These are phyloP conservation scores for Corniculantispora saksenae DNA, from an alignment of 2,329 filamentous ascomycete species.

Conservation along the genomic window DNA sequence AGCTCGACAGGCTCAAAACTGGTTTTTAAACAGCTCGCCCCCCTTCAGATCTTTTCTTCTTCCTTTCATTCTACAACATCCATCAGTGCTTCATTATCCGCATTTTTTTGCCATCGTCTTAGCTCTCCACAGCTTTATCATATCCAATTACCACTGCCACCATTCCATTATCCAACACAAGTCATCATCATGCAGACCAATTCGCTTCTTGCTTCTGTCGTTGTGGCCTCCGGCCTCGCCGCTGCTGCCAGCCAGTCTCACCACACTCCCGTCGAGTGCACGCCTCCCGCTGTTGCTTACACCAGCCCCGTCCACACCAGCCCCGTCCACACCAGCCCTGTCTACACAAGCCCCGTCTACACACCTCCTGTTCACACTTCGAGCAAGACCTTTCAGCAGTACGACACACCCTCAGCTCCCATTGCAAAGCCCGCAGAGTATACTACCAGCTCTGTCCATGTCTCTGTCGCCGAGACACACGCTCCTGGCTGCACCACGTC, in stretches of 20 bases:
- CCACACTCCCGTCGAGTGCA: not conserved
- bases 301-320: not conserved
- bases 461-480: not conserved
- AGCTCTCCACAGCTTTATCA: slow-evolving; percentile 16
- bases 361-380: not conserved
- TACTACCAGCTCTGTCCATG: not conserved
- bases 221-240: not conserved
- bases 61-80: slow-evolving; percentile 14
- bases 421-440: not conserved
- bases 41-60: not conserved
- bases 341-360: not conserved
- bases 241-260: not conserved
- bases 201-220: slow-evolving; percentile 1
- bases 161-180: slow-evolving; percentile 1
- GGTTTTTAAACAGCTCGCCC: slow-evolving; percentile 9
- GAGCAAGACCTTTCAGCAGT: not conserved
- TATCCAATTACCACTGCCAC: slow-evolving; percentile 3
- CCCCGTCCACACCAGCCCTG: too few relatives aligned
- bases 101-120: slow-evolving; percentile 16
- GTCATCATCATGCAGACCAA: slow-evolving; percentile 1
- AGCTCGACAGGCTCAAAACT: not conserved
- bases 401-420: not conserved
- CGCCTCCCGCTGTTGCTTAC: not conserved
- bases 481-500: not conserved
- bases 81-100: slow-evolving; percentile 14